Base-by-base conservation (phyloP, 805 yeast genomes). In the Suhomyces prunicola region DNA sequence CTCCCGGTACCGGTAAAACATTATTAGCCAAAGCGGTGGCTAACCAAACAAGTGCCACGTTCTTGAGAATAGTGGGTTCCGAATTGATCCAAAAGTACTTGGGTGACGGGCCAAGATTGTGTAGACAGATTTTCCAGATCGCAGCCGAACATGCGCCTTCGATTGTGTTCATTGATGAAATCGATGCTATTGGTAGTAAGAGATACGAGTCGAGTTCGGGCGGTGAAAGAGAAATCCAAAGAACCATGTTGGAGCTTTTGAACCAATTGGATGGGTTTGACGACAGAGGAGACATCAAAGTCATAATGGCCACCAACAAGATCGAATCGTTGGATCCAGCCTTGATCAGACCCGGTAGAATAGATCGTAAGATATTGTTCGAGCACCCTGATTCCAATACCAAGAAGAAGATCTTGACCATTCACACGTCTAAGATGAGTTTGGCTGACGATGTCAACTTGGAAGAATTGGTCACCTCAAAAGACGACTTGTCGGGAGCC, bases 121-220 rank as follows among this genome's bases (percentile, higher is more conserved):
- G 90, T 69, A 81, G 99, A 68, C 97, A 96, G 65, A 84, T 94
- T 54, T 94, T 94, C 80, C 96, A 92, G 72, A 89, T 91, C 47
- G 99, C 99, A 2, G 94, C 92, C 24, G 99, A 94, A 59, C 87
- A 91, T 70, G 97, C 99, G 0, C 99, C 99, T 39, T 86, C 97
- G n/a, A 94, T 94, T 74, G 97, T 94, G 36, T 94, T 94, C 66
- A 94, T 94, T 60, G 99, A 94, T 75, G 99, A 94, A 76, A 93
- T 94, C 66, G 99, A 94, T 73, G 98, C 99, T 45, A 94, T 94
- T 68, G 99, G 99, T 72, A 88, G 96, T n/a, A 93, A 93, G 71
- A 86, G 99, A 72, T 92, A 93, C 71, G 97, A 93, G 55, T 90
- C 97, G 19, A 96, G 93, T 61, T 87, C 96, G 19, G 97, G 98